Evolutionary conservation across 1,284 basidiomycete genomes (phyloP), one percentile per base, ranked within the genome.

Genomic region (Ustilago hordei): DNA sequence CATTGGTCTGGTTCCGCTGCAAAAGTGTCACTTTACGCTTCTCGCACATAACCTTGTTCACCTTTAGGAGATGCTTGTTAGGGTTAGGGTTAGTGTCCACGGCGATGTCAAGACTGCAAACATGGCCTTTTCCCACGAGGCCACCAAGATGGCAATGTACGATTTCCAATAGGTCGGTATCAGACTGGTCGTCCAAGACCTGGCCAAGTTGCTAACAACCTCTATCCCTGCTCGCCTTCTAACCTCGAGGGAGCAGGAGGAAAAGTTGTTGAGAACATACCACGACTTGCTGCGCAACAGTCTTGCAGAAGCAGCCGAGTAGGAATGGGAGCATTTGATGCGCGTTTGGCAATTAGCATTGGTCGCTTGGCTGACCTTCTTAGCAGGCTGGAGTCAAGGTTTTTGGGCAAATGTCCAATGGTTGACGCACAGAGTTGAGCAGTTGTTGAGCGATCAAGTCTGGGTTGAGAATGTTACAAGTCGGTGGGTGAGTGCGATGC

Each of bases 131-230:
- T 55, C 56, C 13, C 38, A n/a, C 15, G 31, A 43, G 45, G 19
- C 55, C 1, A 8, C 17, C 4, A 9, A 23, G 0, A 72, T 79
- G 60, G 75, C 75, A 31, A 64, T 77, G 61, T 81, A 79, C 62
- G 79, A 81, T 34, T 81, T 81, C 39, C 79, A 81, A 28, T 81
- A 79, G 64, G 75, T 80, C 5, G 79, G 79, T 4, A 23, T 64
- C 5, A 71, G 78, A 0, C 47, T 81, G 1, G 78, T 75, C 17
- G 75, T 77, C 0, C 72, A 75, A 23, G 79, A 80, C 31, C 60
- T 81, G 0, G 74, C 65, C 63, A 79, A 81, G 57, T 78, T 79
- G 36, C 53, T 81, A 34, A 75, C 74, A 45, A 75, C 71, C 28
- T 68, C 65, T 3, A 77, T 73, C 12, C 60, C 65, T 1, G 13